Evolutionary conservation across 495 filamentous ascomycete genomes (phyloP), one percentile per base, ranked within the genome.

Genomic region (Penicillium chermesinum): DNA sequence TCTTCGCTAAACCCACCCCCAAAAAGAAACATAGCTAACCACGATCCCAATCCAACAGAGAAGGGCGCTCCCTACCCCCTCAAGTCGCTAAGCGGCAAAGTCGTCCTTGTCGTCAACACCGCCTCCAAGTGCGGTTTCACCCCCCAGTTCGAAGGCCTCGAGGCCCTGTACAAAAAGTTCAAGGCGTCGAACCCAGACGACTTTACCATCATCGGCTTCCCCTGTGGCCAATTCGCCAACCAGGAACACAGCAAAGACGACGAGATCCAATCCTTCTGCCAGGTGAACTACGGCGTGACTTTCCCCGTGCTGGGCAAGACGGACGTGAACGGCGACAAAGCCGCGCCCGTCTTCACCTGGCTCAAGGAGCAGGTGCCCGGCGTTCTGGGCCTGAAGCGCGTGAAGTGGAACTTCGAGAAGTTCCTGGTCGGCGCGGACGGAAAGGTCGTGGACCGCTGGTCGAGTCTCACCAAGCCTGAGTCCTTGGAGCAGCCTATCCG

Each of bases 391-490:
- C 53, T 96, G 60, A 90, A 91, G 82, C 62, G 83, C 30, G 76
- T 98, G 55, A 94, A 95, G 85, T 96, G 91, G 89, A 95, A 91
- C 65, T 94, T 95, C 68, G 94, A 98, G 76, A 98, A 98, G 79
- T 97, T 95, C 66, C 69, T 98, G 53, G 74, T 97, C 46, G 83
- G 81, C n/a, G 76, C 77, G 44, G 88, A 96, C 64, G 91, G 91
- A 2, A 77, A 84, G 67, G 90, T 96, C 20, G 86, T 82, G 60
- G 74, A 70, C 6, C 67, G 93, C 38, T 97, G 88, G 87, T 86
- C 87, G 20, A 89, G 86, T 59, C 82, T 81, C 10, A 88, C 85
- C 9, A 95, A 89, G 79, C 93, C 93, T 0, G 88, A 89, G 74
- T 69, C 63, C 27, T 62, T 98, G 63, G 83, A 91, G 78, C 67